Evolutionary conservation across 2,329 filamentous ascomycete species (phyloP).

Genomic region (Apiospora arundinis): DNA sequence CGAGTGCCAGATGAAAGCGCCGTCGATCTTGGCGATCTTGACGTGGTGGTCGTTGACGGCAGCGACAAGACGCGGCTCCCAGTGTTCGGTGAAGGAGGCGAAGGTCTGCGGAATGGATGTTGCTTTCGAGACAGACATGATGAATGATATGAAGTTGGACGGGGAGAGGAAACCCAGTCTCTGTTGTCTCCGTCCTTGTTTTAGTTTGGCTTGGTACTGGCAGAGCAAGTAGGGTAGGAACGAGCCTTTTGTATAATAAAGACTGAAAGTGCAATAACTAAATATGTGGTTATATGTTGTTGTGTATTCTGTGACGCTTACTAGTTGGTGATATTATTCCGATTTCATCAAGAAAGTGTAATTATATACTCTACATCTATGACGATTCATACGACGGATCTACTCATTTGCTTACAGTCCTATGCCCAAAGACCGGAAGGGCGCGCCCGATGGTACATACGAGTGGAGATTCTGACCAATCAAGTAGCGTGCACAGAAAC

Average conservation of each 20-base stretch:
- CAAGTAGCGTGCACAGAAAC: not conserved
- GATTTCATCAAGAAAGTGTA: too few relatives aligned
- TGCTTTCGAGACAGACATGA: not conserved
- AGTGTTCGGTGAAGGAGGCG: conserved; percentile 7
- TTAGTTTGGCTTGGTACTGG: not conserved
- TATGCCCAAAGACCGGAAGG: not conserved
- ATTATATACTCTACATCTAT: too few relatives aligned
- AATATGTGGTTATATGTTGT: too few relatives aligned
- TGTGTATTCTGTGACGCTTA: not conserved
- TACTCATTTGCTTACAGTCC: too few relatives aligned
- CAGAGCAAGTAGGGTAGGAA: too few relatives aligned
- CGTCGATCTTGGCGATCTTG: conserved; percentile 20
- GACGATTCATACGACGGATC: too few relatives aligned
- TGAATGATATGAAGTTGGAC: not conserved
- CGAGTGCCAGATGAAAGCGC: conserved; percentile 19
- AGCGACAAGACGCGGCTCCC: conserved; percentile 15
- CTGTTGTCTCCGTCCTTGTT: too few relatives aligned
- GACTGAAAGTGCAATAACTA: too few relatives aligned
- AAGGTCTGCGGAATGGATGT: not conserved
- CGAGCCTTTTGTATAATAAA: too few relatives aligned
- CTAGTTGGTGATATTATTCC: too few relatives aligned
- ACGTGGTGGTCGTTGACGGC: conserved; percentile 22
- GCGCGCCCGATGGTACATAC: not conserved
- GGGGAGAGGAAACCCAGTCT: too few relatives aligned
- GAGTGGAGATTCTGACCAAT: not conserved